These are phyloP conservation scores for Amylostereum chailletii DNA, from an alignment of 1,284 basidiomycete species.

Conservation along the genomic window DNA sequence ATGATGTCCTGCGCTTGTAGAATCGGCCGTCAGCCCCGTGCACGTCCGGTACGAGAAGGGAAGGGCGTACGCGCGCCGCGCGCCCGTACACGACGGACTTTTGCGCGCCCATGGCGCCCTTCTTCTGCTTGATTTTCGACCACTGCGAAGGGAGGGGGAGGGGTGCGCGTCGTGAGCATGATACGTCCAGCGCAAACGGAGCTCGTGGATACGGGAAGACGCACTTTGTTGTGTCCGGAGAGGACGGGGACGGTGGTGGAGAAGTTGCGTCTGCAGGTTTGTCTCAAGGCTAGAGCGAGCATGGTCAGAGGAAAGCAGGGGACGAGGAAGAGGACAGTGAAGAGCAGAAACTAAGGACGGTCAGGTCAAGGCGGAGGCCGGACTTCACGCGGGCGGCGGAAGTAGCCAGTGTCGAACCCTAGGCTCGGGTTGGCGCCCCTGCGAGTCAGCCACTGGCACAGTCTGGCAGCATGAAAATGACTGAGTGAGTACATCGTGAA, in stretches of 20 bases:
- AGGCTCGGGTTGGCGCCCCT: no score
- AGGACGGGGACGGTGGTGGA: constrained; percentile 24
- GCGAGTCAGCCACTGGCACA: neutral
- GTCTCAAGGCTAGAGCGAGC: no score
- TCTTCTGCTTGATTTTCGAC: constrained; percentile 83
- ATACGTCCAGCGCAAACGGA: neutral
- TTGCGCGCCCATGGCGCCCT: constrained; percentile 64
- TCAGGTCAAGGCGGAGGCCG: no score
- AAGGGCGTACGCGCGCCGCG: constrained; percentile 45
- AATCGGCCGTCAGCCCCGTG: neutral
- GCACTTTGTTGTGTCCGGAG: constrained; percentile 66
- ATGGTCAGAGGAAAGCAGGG: no score
- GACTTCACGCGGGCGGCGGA: neutral
- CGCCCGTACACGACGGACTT: constrained; percentile 54
- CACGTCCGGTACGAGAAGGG: neutral
- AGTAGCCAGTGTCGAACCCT: neutral
- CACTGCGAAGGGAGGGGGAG: constrained; percentile 36
- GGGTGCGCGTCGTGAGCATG: neutral
- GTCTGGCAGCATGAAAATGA: neutral
- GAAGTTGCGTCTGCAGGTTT: constrained; percentile 18
- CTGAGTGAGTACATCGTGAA: no score
- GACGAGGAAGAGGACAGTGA: no score
- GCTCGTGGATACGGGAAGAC: neutral
- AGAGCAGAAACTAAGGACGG: no score
- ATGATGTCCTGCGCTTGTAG: constrained; percentile 52